Conservation (phyloP, 192 early-diverging fungal genomes). For the Entomortierella parvispora region DNA sequence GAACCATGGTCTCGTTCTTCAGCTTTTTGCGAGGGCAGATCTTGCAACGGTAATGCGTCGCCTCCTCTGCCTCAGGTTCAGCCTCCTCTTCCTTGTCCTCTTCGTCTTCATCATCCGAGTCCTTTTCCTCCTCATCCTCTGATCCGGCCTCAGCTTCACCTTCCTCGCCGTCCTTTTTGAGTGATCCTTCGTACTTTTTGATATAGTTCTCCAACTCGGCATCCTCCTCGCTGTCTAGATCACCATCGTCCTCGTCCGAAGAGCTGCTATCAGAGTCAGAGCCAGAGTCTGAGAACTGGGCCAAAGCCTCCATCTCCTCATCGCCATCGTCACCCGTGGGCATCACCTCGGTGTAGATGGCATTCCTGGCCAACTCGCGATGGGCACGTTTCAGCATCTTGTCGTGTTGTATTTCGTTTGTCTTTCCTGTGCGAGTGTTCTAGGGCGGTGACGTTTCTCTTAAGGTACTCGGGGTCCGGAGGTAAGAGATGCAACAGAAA, state of each 20-base stretch:
- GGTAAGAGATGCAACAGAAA: not conserved
- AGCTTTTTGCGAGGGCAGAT: constrained; percentile 47
- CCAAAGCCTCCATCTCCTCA: constrained; percentile 38
- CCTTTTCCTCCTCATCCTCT: constrained; percentile 6
- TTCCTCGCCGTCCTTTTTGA: constrained; percentile 19
- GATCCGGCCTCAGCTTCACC: constrained; percentile 1
- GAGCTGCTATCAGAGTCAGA: constrained; percentile 46
- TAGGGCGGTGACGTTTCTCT: no score
- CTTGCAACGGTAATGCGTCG: constrained; percentile 50
- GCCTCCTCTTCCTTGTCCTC: constrained; percentile 16
- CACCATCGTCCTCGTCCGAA: constrained; percentile 26
- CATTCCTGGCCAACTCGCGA: constrained; percentile 41
- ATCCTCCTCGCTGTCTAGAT: constrained; percentile 44
- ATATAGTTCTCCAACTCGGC: constrained; percentile 47
- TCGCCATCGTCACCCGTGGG: constrained; percentile 36
- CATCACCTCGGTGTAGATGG: constrained; percentile 52
- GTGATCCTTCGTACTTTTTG: constrained; percentile 40
- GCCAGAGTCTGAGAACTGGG: constrained; percentile 46
- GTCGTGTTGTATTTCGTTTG: constrained; percentile 7
- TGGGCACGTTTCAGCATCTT: constrained; percentile 46
- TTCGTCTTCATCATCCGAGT: constrained; percentile 6
- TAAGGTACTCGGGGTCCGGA: no score
- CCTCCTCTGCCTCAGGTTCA: constrained; percentile 22
- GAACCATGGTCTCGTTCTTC: constrained; percentile 47
- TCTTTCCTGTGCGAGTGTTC: not conserved